Evolutionary conservation across 257 asterid genomes (phyloP).

Genomic region (Nicotiana attenuata): DNA sequence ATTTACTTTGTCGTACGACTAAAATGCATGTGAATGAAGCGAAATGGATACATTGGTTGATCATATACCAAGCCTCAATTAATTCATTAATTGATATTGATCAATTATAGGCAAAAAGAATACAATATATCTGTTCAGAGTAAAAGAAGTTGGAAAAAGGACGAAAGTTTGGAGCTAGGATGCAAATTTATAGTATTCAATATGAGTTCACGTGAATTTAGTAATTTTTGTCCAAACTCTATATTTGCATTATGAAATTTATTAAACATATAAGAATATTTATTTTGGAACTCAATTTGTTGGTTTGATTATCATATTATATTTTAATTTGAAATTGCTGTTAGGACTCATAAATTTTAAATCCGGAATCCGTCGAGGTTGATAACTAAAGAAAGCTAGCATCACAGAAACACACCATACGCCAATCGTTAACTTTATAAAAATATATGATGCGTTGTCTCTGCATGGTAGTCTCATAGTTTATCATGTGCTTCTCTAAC

Average conservation of each 20-base stretch:
- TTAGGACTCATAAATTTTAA: too few species aligned
- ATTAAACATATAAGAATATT: too few species aligned
- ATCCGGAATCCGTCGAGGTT: accelerated
- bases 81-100: not conserved
- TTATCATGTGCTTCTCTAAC: not conserved
- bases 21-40: not conserved
- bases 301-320: too few species aligned
- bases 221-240: too few species aligned
- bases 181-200: not conserved
- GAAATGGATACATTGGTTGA: not conserved
- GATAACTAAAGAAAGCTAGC: too few species aligned
- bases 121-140: not conserved
- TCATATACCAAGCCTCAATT: not conserved
- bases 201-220: too few species aligned
- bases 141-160: not conserved
- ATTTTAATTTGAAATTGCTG: too few species aligned
- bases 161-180: not conserved
- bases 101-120: not conserved
- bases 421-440: not conserved
- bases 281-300: too few species aligned
- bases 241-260: too few species aligned
- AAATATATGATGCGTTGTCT: not conserved
- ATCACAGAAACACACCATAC: not conserved
- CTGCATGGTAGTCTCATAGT: not conserved
- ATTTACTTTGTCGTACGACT: not conserved